Evolutionary conservation across 2,329 filamentous ascomycete species (phyloP).

Genomic region (Ustulina deusta): DNA sequence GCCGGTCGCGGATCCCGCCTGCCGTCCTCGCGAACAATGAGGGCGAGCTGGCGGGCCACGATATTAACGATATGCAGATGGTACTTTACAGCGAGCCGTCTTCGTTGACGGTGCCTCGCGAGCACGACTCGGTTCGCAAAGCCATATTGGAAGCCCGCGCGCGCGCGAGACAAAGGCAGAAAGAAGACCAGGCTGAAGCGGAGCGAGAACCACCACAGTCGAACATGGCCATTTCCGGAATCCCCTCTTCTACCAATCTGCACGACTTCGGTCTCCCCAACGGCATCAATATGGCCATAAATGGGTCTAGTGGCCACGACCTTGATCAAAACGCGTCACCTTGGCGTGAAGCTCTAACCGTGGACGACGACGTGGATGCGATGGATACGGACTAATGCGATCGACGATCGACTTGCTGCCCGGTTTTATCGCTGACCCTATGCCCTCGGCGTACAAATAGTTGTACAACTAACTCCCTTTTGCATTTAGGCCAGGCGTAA

Average conservation of each 20-base stretch:
- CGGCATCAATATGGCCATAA: background rate
- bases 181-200: slow-evolving; percentile 50
- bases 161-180: slow-evolving; percentile 71
- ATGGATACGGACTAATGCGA: slow-evolving; percentile 71
- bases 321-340: background rate
- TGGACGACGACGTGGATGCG: slow-evolving; percentile 66
- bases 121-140: slow-evolving; percentile 81
- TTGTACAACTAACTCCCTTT: slow-evolving; percentile 29
- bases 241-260: background rate
- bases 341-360: slow-evolving; percentile 2
- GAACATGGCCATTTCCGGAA: background rate
- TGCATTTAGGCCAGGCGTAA: slow-evolving; percentile 25
- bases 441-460: slow-evolving; percentile 26
- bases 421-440: background rate
- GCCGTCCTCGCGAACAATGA: slow-evolving; percentile 71
- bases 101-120: slow-evolving; percentile 79
- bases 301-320: slow-evolving; percentile 12
- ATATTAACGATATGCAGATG: slow-evolving; percentile 68
- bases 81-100: slow-evolving; percentile 77
- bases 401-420: background rate
- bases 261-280: slow-evolving; percentile 2
- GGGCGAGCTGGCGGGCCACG: slow-evolving; percentile 63
- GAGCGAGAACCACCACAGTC: slow-evolving; percentile 1
- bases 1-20: slow-evolving; percentile 75
- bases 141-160: slow-evolving; percentile 84